Base-by-base conservation (phyloP, 1,284 basidiomycete species). In the Melampsora occidentalis region DNA sequence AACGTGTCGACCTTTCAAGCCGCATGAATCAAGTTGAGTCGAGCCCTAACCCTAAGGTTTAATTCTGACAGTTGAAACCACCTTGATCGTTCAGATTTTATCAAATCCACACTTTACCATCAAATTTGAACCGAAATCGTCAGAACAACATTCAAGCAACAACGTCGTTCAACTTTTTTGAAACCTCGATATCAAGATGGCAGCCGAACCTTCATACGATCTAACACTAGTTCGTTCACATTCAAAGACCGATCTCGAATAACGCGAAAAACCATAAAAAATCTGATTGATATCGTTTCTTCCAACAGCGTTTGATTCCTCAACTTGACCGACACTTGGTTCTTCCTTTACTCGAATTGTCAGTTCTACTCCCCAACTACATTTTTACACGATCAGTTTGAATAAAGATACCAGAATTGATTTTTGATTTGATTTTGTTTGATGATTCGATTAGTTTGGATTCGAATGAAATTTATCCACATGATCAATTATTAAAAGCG, bases 321-420 rank as follows among this genome's bases (percentile, higher is more conserved):
- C 91, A 93, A 85, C 87, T 97, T 79, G 96, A 98, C 84, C 89
- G 95, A 77, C 96, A 99, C 86, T 87, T 99, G 65, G 90, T 92
- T 64, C 91, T 98, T 80, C 94, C 96, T 64, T 86, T 99, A 25
- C 90, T 99, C 78, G 89, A 91, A 48, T 76, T 76, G 72, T 76
- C 33, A 67, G 71, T 65, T 33, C 31, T 20, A 9, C n/a, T 31
- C 35, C n/a, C n/a, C n/a, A n/a, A n/a, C n/a, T n/a, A n/a, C n/a
- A n/a, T n/a, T n/a, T n/a, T n/a, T n/a, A n/a, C n/a, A n/a, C n/a
- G n/a, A n/a, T n/a, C n/a, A n/a, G n/a, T 28, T 39, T n/a, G 1
- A 7, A 49, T 18, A 5, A n/a, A 14, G 10, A n/a, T 28, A 22
- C 14, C 2, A 57, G n/a, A n/a, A 57, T 57, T 39, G 14, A 14